A percentile compares a stretch with the other conserved stretches of the same genome.
Conservation (phyloP, 192 early-diverging fungal genomes). For the Jimgerdemannia flammicorona region DNA sequence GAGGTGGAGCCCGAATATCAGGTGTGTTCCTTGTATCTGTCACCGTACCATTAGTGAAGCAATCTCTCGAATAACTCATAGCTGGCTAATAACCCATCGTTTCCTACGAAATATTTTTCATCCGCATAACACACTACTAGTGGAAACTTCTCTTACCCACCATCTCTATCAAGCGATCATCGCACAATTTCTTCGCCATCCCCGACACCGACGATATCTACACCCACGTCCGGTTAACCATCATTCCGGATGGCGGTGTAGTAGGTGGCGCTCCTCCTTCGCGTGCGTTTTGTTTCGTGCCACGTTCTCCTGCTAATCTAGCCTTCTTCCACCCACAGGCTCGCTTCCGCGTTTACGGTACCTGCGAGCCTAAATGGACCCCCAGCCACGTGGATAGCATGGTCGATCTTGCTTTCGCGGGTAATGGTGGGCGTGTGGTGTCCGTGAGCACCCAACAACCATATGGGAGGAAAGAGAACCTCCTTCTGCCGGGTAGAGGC, state of each 20-base stretch:
- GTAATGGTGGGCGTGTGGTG: conserved; percentile 54
- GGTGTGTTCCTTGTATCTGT: neutral
- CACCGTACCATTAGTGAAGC: too few relatives aligned
- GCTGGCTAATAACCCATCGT: too few relatives aligned
- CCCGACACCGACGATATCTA: conserved; percentile 44
- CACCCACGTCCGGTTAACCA: conserved; percentile 65
- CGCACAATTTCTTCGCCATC: conserved; percentile 15
- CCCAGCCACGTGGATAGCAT: conserved; percentile 28
- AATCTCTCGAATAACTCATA: too few relatives aligned
- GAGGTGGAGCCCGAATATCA: neutral
- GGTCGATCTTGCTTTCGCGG: conserved; percentile 59
- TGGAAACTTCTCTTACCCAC: conserved; percentile 7
- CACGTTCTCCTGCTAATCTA: neutral
- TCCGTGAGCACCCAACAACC: conserved; percentile 34
- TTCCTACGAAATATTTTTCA: too few relatives aligned
- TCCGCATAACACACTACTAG: neutral
- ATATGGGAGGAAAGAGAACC: neutral
- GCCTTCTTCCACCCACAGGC: conserved; percentile 25
- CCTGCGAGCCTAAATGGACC: conserved; percentile 40
- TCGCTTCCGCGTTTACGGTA: conserved; percentile 62
- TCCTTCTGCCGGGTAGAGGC: neutral
- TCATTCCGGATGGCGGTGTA: conserved; percentile 90
- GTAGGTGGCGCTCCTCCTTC: conserved; percentile 1
- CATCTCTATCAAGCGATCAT: conserved; percentile 7
- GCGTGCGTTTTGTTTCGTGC: neutral